Percentiles rank a stretch among this genome's conserved stretches.
Evolutionary conservation across 2,329 filamentous ascomycete species (phyloP).

Genomic region (Chrysoporthe austroafricana): DNA sequence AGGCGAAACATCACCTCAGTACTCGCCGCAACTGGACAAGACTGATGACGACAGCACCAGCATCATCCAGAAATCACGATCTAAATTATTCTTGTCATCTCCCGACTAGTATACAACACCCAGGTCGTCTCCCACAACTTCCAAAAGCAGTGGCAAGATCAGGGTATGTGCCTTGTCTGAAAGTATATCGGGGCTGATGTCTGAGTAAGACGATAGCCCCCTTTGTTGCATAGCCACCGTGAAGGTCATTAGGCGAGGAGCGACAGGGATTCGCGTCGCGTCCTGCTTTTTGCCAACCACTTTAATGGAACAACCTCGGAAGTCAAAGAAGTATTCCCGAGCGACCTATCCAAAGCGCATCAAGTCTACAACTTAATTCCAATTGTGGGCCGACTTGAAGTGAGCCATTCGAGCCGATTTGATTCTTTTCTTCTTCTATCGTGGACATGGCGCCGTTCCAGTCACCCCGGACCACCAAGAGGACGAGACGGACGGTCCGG

Average conservation of each 20-base stretch:
- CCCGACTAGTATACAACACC: too few species aligned
- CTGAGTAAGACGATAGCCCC: constrained; percentile 20
- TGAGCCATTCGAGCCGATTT: too few species aligned
- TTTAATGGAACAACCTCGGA: constrained; percentile 15
- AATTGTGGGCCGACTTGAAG: neutral
- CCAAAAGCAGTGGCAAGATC: neutral
- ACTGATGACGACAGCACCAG: neutral
- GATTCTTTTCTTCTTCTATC: neutral
- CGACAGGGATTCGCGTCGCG: constrained; percentile 28
- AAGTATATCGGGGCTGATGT: constrained; percentile 8
- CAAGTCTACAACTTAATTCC: too few species aligned
- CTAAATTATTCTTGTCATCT: too few species aligned
- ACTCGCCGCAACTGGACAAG: neutral
- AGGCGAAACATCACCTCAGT: neutral
- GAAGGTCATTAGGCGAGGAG: neutral
- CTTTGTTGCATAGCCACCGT: constrained; percentile 13
- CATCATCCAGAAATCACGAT: neutral
- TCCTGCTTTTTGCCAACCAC: constrained; percentile 14
- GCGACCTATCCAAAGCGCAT: neutral
- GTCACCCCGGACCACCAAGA: constrained; percentile 20
- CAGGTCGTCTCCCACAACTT: neutral
- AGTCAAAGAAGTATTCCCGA: neutral
- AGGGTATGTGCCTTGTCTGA: neutral
- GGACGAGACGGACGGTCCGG: constrained; percentile 33
- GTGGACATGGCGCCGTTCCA: constrained; percentile 16